These are phyloP conservation scores for Aspergillus versicolor DNA, from an alignment of 2,329 filamentous ascomycete genomes.

Conservation along the genomic window DNA sequence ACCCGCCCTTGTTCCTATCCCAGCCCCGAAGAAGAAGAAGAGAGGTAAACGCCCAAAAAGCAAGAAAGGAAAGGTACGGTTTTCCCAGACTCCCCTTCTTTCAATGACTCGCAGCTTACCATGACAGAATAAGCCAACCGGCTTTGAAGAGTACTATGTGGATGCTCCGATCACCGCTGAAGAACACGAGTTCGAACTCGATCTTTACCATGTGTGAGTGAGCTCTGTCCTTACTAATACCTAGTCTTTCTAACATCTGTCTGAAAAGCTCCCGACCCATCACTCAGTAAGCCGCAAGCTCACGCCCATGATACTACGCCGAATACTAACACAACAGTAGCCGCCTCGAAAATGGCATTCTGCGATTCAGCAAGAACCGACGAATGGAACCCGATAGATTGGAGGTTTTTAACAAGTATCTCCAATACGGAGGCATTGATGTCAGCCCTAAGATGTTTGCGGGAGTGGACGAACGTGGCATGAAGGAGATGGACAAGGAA, in stretches of 20 bases:
- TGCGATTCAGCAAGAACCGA: slow-evolving; percentile 74
- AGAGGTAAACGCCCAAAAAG: slow-evolving; percentile 39
- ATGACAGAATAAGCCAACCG: slow-evolving; percentile 52
- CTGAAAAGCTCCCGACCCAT: slow-evolving; percentile 47
- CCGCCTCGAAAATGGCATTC: slow-evolving; percentile 81
- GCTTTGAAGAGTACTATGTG: slow-evolving; percentile 78
- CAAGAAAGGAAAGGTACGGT: slow-evolving; percentile 34
- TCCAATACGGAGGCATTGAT: slow-evolving; percentile 79
- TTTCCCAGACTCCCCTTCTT: neutral
- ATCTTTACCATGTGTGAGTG: slow-evolving; percentile 66
- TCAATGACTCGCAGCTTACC: slow-evolving; percentile 1
- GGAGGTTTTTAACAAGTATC: slow-evolving; percentile 73
- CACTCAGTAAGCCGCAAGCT: slow-evolving; percentile 51
- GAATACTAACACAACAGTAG: slow-evolving; percentile 42
- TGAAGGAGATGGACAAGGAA: slow-evolving; percentile 61
- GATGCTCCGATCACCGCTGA: slow-evolving; percentile 75
- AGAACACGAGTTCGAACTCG: slow-evolving; percentile 65
- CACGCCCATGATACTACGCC: neutral
- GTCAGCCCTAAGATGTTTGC: slow-evolving; percentile 61
- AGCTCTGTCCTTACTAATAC: neutral
- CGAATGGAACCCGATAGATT: slow-evolving; percentile 66
- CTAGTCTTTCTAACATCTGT: slow-evolving; percentile 14
- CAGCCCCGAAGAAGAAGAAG: slow-evolving; percentile 28
- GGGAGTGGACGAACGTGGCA: slow-evolving; percentile 60
- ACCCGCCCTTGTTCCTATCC: neutral